These are phyloP conservation scores for Aristolochia contorta DNA, from an alignment of 164 flowering plant species.

Conservation along the genomic window DNA sequence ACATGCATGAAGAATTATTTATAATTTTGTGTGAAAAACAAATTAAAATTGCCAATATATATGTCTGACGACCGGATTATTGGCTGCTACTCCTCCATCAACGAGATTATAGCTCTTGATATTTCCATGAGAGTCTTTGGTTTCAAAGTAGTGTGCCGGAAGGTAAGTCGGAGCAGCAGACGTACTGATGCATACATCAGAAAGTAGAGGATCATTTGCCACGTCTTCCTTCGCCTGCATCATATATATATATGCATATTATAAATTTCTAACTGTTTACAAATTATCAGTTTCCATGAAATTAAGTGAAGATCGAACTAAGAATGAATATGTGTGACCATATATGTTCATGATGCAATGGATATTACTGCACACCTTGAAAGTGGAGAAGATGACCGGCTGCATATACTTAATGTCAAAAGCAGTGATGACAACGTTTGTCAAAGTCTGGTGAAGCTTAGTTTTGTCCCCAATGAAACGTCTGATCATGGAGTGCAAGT, in stretches of 20 bases:
- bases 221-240: constrained; percentile 14
- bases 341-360: too few relatives aligned
- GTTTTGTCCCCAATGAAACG: constrained; percentile 9
- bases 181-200: constrained; percentile 33
- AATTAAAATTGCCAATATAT: too few relatives aligned
- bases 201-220: constrained; percentile 20
- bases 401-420: constrained; percentile 20
- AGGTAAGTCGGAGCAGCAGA: constrained; percentile 23
- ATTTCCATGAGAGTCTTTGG: constrained; percentile 16
- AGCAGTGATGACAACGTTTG: constrained; percentile 12
- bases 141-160: constrained; percentile 11
- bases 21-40: too few relatives aligned
- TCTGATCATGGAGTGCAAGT: constrained; percentile 3
- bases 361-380: constrained; percentile 13
- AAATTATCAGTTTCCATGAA: too few relatives aligned
- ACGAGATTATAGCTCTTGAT: constrained; percentile 18
- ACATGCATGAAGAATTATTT: too few relatives aligned
- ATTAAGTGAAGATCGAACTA: too few relatives aligned
- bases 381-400: constrained; percentile 24
- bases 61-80: constrained; percentile 26
- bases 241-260: too few relatives aligned
- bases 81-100: constrained; percentile 43
- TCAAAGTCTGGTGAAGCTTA: constrained; percentile 12
- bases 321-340: too few relatives aligned
- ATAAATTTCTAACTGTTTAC: too few relatives aligned